Evolutionary conservation across 1,284 basidiomycete species (phyloP).

Genomic region (Moesziomyces aphidis): DNA sequence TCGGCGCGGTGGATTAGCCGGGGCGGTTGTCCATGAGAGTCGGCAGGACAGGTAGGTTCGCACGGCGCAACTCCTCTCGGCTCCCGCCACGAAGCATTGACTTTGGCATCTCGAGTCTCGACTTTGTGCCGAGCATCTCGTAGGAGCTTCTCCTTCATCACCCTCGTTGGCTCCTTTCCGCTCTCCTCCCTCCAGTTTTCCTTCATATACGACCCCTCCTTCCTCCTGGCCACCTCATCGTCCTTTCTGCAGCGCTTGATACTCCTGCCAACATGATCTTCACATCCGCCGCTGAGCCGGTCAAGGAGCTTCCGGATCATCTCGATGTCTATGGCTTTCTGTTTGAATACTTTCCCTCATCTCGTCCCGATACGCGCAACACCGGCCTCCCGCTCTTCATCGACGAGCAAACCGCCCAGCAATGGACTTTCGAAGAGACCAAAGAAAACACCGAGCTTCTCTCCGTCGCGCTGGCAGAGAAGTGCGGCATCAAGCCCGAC

Average conservation of each 20-base stretch:
- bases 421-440: conserved; percentile 50
- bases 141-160: no score
- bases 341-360: conserved; percentile 55
- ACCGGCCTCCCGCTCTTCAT: conserved; percentile 50
- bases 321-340: conserved; percentile 54
- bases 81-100: no score
- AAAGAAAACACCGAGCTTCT: conserved; percentile 49
- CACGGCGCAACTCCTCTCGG: no score
- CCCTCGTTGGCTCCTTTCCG: no score
- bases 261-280: conserved; percentile 35
- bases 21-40: no score
- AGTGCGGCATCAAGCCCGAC: conserved; percentile 34
- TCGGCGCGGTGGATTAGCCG: no score
- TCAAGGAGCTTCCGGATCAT: conserved; percentile 48
- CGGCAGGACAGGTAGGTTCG: no score
- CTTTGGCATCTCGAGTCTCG: no score
- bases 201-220: no score
- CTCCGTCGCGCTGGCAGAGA: conserved; percentile 26
- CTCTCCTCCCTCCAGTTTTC: no score
- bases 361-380: conserved; percentile 50
- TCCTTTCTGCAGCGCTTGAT: background rate
- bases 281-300: conserved; percentile 34
- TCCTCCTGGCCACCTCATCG: background rate
- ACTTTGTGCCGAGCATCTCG: no score
- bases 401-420: conserved; percentile 53